phyloP scores from a whole-genome alignment of 148 eudicot species.

The Linanthus parryae region DNA sequence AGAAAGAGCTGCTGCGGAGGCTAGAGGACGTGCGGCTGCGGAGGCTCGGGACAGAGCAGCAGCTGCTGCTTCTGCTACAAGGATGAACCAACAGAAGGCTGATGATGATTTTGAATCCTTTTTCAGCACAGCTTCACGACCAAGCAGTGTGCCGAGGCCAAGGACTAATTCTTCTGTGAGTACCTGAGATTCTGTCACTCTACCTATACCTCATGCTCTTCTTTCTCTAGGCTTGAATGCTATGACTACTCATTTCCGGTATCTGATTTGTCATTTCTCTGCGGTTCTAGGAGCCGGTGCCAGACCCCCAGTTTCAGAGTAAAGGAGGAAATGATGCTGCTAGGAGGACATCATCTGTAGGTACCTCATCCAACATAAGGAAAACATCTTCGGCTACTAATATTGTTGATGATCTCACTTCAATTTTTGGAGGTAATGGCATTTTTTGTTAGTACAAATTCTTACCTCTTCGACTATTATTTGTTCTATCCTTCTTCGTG shows the following conservation, averaged over 20 bases:
- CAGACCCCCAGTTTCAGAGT: background rate
- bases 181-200: background rate
- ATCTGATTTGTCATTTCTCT: conserved; percentile 30
- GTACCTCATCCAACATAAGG: conserved; percentile 18
- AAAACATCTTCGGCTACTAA: conserved; percentile 26
- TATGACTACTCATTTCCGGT: no score
- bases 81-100: conserved; percentile 46
- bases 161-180: conserved; percentile 13
- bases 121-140: conserved; percentile 23
- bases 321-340: conserved; percentile 12
- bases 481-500: background rate
- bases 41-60: conserved; percentile 63
- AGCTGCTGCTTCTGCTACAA: conserved; percentile 58
- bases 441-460: no score
- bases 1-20: conserved; percentile 48
- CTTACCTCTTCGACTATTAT: conserved; percentile 5
- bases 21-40: no score
- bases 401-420: conserved; percentile 44
- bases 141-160: conserved; percentile 22
- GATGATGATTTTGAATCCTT: conserved; percentile 45
- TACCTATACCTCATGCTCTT: background rate
- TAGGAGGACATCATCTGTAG: conserved; percentile 22
- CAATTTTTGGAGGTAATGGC: conserved; percentile 72
- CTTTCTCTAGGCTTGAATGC: conserved; percentile 37
- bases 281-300: background rate